Evolutionary conservation across 805 yeast genomes (phyloP).

Genomic region (Schwanniomyces polymorphus): DNA sequence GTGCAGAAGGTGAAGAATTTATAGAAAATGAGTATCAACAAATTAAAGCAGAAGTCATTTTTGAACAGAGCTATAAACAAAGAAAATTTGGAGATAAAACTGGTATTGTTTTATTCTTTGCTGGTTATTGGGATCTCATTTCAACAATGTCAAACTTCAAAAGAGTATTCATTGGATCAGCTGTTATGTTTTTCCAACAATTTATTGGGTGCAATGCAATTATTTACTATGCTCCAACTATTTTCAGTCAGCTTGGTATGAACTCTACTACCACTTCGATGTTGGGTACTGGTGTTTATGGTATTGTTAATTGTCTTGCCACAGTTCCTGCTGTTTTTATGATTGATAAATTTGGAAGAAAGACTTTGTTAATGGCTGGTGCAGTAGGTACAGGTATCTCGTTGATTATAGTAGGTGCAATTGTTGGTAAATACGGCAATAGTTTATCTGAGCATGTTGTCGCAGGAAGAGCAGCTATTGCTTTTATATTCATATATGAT

Average conservation of each 20-base stretch:
- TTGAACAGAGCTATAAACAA: constrained; percentile 8
- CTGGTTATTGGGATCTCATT: constrained; percentile 10
- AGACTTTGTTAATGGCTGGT: constrained; percentile 31
- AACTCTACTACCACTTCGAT: constrained; percentile 21
- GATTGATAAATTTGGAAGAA: constrained; percentile 35
- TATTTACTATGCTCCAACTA: constrained; percentile 34
- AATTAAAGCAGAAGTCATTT: constrained; percentile 14
- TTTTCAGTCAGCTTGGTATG: constrained; percentile 29
- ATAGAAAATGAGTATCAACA: constrained; percentile 14
- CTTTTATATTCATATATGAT: constrained; percentile 30
- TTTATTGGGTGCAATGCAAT: constrained; percentile 34
- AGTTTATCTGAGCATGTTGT: constrained; percentile 13
- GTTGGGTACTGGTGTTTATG: constrained; percentile 28
- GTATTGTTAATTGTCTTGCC: constrained; percentile 30
- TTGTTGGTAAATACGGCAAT: constrained; percentile 17
- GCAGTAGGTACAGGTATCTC: constrained; percentile 31
- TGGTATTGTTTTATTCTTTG: constrained; percentile 6
- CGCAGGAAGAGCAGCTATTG: constrained; percentile 32
- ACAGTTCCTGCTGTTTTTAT: constrained; percentile 33
- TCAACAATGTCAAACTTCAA: constrained; percentile 20
- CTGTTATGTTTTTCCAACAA: constrained; percentile 31
- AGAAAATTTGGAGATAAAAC: constrained; percentile 10
- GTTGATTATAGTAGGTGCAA: constrained; percentile 24
- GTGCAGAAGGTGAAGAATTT: constrained; percentile 14
- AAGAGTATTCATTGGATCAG: constrained; percentile 33